A percentile compares a stretch with the other conserved stretches of the same genome.
These are phyloP conservation scores for Mycena olivaceomarginata DNA, from an alignment of 768 basidiomycete genomes.

Conservation along the genomic window DNA sequence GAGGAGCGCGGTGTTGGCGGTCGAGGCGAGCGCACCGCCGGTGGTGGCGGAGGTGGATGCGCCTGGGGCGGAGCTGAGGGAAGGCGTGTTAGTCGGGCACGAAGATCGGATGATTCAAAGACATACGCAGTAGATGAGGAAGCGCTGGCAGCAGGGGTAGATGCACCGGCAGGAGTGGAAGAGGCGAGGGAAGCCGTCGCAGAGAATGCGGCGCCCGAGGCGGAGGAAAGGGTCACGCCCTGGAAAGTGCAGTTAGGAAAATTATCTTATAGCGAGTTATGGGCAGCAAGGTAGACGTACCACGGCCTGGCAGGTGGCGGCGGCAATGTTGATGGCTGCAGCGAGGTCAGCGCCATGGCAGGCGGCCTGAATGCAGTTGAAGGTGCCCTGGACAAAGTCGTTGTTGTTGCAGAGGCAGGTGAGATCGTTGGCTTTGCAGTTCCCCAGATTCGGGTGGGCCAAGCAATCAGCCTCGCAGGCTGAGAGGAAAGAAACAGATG, in stretches of 20 bases:
- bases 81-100: neutral
- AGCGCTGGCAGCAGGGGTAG: slow-evolving; percentile 52
- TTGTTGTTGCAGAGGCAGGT: slow-evolving; percentile 73
- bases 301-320: slow-evolving; percentile 51
- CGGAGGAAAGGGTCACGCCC: slow-evolving; percentile 72
- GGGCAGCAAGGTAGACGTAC: slow-evolving; percentile 58
- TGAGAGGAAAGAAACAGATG: slow-evolving; percentile 46
- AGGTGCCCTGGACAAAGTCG: slow-evolving; percentile 66
- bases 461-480: slow-evolving; percentile 75
- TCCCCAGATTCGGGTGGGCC: slow-evolving; percentile 60
- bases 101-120: neutral
- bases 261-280: neutral
- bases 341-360: slow-evolving; percentile 70
- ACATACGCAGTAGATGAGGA: neutral
- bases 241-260: slow-evolving; percentile 49
- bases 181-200: slow-evolving; percentile 38
- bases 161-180: slow-evolving; percentile 50
- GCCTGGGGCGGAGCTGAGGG: slow-evolving; percentile 26
- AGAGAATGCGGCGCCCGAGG: slow-evolving; percentile 49
- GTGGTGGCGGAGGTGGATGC: slow-evolving; percentile 30
- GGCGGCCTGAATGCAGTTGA: slow-evolving; percentile 66
- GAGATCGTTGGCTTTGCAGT: slow-evolving; percentile 70
- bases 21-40: slow-evolving; percentile 46
- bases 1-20: slow-evolving; percentile 59
- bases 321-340: slow-evolving; percentile 65